Evolutionary conservation across 805 yeast species (phyloP).

Genomic region (Brettanomyces naardenensis): DNA sequence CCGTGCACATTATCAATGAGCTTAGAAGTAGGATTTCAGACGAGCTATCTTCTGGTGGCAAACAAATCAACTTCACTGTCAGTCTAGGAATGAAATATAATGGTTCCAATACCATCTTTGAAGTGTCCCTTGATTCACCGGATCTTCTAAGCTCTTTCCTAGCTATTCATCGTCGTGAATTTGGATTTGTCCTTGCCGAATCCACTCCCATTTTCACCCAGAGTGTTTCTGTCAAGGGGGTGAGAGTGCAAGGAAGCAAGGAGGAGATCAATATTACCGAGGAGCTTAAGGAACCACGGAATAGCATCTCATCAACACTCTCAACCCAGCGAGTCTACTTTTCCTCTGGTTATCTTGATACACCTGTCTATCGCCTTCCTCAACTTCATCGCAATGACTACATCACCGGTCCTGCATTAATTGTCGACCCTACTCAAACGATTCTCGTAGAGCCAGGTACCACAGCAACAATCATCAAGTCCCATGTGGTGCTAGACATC

Average conservation of each 20-base stretch:
- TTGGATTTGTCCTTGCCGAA: slow-evolving; percentile 16
- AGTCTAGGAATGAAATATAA: slow-evolving; percentile 65
- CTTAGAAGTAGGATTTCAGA: slow-evolving; percentile 7
- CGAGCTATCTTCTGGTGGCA: slow-evolving; percentile 3
- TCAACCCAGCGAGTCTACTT: neutral
- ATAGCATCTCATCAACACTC: slow-evolving; percentile 22
- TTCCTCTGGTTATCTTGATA: slow-evolving; percentile 17
- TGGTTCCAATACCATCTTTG: slow-evolving; percentile 37
- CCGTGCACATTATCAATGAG: slow-evolving; percentile 17
- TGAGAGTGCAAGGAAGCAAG: slow-evolving; percentile 7
- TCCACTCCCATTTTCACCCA: slow-evolving; percentile 1
- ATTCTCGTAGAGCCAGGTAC: slow-evolving; percentile 28
- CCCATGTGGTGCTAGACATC: slow-evolving; percentile 26
- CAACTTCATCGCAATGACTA: slow-evolving; percentile 33
- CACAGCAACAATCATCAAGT: slow-evolving; percentile 25
- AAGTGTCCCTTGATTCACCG: slow-evolving; percentile 18
- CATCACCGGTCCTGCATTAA: slow-evolving; percentile 41
- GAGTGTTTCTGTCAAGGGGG: slow-evolving; percentile 1
- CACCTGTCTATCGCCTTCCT: slow-evolving; percentile 11
- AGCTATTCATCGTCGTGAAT: slow-evolving; percentile 25
- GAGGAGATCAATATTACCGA: slow-evolving; percentile 20
- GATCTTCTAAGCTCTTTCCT: slow-evolving; percentile 19
- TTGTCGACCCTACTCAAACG: slow-evolving; percentile 30
- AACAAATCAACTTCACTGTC: slow-evolving; percentile 16
- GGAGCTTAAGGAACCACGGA: slow-evolving; percentile 23